Conservation (phyloP, 768 basidiomycete genomes). For the Krasilnikovozyma curviuscula region DNA sequence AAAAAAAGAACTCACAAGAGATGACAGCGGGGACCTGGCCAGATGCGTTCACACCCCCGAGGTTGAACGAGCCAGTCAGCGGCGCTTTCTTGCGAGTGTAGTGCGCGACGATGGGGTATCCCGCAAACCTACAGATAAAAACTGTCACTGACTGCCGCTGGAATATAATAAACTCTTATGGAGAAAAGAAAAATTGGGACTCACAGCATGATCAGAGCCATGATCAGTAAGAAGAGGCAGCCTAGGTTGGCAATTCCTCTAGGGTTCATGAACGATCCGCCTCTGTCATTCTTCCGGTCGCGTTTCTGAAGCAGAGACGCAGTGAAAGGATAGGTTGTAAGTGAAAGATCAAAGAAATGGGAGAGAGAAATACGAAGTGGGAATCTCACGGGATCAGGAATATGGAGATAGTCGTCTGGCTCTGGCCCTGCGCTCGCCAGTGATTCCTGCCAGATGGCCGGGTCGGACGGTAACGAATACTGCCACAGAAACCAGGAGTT, state of each 20-base stretch:
- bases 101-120: constrained; percentile 5
- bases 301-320: no score
- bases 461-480: no score
- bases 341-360: no score
- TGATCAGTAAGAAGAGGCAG: neutral
- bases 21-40: constrained; percentile 5
- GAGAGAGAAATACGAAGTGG: no score
- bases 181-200: neutral
- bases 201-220: constrained; percentile 4
- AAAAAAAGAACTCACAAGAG: neutral
- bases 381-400: no score
- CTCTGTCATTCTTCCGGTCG: neutral
- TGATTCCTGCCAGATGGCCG: no score
- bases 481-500: no score
- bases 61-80: constrained; percentile 5
- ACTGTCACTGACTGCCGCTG: no score
- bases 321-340: no score
- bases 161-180: no score
- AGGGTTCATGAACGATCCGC: neutral
- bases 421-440: no score
- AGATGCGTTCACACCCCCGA: constrained; percentile 7
- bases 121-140: neutral
- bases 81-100: neutral
- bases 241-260: constrained; percentile 7
- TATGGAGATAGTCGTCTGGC: no score